Conservation (phyloP, 164 flowering plant species). For the Tetrastigma voinierianum region DNA sequence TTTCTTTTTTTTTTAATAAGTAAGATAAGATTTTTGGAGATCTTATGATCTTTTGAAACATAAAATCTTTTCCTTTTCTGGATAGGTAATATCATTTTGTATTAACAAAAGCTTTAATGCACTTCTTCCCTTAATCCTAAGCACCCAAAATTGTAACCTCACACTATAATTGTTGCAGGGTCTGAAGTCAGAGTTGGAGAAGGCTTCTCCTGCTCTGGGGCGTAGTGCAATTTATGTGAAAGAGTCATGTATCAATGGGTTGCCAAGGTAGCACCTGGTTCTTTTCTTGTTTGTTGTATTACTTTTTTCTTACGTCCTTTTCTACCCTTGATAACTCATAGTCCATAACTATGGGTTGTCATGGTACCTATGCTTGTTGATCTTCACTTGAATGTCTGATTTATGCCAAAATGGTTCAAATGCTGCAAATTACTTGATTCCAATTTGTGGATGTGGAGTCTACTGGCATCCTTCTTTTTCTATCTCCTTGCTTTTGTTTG, state of each 20-base stretch:
- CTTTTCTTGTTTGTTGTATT: not conserved
- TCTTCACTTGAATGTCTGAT: not conserved
- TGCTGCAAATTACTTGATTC: not conserved
- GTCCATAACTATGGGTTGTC: not conserved
- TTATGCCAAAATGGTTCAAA: not conserved
- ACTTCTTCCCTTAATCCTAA: not conserved
- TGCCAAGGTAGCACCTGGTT: constrained; percentile 64
- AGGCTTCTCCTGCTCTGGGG: constrained; percentile 90
- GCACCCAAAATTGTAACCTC: not conserved
- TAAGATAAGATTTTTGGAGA: too few relatives aligned
- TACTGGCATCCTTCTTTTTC: not conserved
- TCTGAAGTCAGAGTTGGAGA: constrained; percentile 86
- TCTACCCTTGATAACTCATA: not conserved
- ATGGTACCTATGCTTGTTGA: not conserved
- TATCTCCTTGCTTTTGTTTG: not conserved
- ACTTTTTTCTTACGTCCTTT: not conserved
- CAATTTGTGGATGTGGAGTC: too few relatives aligned
- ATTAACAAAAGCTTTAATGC: too few relatives aligned
- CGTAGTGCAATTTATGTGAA: constrained; percentile 85
- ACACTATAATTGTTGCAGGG: constrained; percentile 46
- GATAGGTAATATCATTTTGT: too few relatives aligned
- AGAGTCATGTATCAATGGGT: constrained; percentile 83
- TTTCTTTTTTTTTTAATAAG: too few relatives aligned
- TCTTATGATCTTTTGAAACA: too few relatives aligned
- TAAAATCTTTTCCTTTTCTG: too few relatives aligned